phyloP scores from a whole-genome alignment of 2,329 filamentous ascomycete genomes.

The Fusarium ramigenum region DNA sequence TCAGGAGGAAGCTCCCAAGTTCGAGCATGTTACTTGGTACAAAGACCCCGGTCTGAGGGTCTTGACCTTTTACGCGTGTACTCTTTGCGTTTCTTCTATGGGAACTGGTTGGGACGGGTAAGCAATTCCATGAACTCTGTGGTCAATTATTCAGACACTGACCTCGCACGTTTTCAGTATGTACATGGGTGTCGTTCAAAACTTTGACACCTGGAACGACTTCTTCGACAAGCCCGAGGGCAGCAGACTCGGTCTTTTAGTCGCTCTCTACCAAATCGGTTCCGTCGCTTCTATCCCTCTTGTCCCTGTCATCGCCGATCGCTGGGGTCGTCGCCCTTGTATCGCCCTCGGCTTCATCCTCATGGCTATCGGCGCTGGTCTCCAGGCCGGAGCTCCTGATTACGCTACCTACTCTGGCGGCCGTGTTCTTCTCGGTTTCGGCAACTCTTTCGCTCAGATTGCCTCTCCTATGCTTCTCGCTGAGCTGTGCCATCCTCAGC shows the following conservation, averaged over 20 bases:
- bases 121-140: too few species aligned
- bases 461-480: slow-evolving; percentile 70
- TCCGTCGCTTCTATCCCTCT: slow-evolving; percentile 58
- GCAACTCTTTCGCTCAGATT: slow-evolving; percentile 71
- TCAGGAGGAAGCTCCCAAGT: slow-evolving; percentile 57
- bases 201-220: slow-evolving; percentile 62
- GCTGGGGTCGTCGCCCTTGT: slow-evolving; percentile 53
- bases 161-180: slow-evolving; percentile 67
- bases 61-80: slow-evolving; percentile 53
- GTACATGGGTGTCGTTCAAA: slow-evolving; percentile 54
- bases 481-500: slow-evolving; percentile 74
- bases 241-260: slow-evolving; percentile 58
- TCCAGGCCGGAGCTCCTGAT: slow-evolving; percentile 50
- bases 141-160: too few species aligned
- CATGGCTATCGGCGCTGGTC: slow-evolving; percentile 49
- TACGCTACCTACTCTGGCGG: slow-evolving; percentile 55
- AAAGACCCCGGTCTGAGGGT: slow-evolving; percentile 65
- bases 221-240: slow-evolving; percentile 53
- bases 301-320: slow-evolving; percentile 56
- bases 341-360: slow-evolving; percentile 56
- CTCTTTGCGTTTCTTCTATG: slow-evolving; percentile 23
- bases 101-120: slow-evolving; percentile 29
- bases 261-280: slow-evolving; percentile 62
- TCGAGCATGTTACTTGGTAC: slow-evolving; percentile 66
- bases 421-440: slow-evolving; percentile 64